These are phyloP conservation scores for Colletotrichum aenigma DNA, from an alignment of 2,329 filamentous ascomycete genomes.

Conservation along the genomic window DNA sequence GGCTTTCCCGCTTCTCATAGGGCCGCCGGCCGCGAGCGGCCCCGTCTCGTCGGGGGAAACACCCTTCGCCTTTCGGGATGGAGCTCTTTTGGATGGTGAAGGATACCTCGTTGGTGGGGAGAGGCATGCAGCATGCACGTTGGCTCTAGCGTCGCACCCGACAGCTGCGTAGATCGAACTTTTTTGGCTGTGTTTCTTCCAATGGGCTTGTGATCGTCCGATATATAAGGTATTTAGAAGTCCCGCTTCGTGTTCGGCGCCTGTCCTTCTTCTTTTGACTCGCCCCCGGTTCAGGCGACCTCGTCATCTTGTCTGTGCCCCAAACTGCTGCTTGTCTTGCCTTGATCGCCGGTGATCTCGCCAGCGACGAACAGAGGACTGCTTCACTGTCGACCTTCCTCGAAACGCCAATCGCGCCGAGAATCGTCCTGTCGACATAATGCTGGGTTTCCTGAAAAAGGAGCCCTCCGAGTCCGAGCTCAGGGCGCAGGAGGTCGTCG, in stretches of 20 bases:
- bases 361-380: background rate
- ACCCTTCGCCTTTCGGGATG: background rate
- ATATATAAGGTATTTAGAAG: background rate
- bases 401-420: background rate
- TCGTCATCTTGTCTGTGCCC: background rate
- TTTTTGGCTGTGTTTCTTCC: background rate
- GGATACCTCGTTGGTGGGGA: background rate
- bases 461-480: background rate
- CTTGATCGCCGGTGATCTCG: background rate
- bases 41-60: background rate
- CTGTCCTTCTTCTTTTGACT: background rate
- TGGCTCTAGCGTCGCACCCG: background rate
- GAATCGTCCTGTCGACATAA: background rate
- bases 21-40: background rate
- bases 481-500: background rate
- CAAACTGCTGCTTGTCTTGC: background rate
- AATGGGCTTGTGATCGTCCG: slow-evolving; percentile 4
- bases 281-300: background rate
- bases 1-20: background rate
- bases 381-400: background rate
- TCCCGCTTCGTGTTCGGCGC: background rate
- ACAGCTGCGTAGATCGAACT: background rate
- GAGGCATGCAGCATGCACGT: background rate
- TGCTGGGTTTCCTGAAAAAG: background rate
- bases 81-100: background rate